Evolutionary conservation across 1,139 yeast genomes (phyloP), one percentile per base, ranked within the genome.

Genomic region (Debaryomyces psychrophilus): DNA sequence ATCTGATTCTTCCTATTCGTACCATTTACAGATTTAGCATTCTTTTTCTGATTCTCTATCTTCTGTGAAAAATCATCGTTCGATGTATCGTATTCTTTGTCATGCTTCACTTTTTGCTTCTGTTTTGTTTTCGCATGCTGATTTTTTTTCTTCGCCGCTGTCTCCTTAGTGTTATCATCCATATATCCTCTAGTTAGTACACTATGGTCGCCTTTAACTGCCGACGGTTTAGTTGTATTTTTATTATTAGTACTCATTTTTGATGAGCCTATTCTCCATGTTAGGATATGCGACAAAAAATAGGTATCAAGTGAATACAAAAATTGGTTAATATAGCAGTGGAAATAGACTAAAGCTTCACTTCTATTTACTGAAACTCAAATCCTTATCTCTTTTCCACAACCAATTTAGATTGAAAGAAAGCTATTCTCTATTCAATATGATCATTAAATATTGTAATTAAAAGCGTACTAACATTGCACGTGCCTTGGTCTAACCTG

Each of bases 1-100:
- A 83, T 71, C 54, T 79, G 81, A 14, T 83, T 82, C 59, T 74
- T 80, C 48, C 77, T 71, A 17, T 76, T 77, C 37, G 59, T 61
- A 17, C 56, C 55, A 26, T 47, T 37, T 7, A 46, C 35, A 42
- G 56, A 48, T 45, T 59, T 55, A 5, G 57, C 55, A 27, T 50
- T 52, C 33, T 54, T 53, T 12, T 55, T 31, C 41, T 55, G 57
- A 8, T 43, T 34, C 28, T 54, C 56, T 12, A 50, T 41, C 35
- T 47, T 50, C 18, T 36, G 47, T 8, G 46, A 42, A 29, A 44
- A 36, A 20, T 46, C 46, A 29, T 44, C 48, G 11, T 46, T 36
- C 26, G 12, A 31, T n/a, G 20, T 31, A 18, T 22, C 31, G 18
- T 26, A 31, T 11, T 27, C 28, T 20, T 33, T 44, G 9, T 12